These are phyloP conservation scores for Pseudozyma sp. DNA, from an alignment of 1,284 basidiomycete genomes.

Conservation along the genomic window DNA sequence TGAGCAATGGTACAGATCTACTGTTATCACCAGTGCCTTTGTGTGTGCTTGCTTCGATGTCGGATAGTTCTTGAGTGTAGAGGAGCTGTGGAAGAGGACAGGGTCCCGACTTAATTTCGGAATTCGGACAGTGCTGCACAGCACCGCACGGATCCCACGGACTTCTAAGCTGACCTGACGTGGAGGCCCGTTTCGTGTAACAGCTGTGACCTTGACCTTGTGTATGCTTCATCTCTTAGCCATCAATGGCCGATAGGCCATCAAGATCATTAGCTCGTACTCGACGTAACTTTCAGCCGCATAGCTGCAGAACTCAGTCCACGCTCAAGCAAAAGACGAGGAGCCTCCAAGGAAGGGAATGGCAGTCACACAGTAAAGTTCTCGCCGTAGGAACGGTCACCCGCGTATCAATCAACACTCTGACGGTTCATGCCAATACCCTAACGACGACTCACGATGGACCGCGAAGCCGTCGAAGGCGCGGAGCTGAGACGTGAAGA, in stretches of 20 bases:
- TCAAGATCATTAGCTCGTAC: neutral
- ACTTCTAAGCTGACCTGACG: constrained; percentile 6
- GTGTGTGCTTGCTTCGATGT: too few species aligned
- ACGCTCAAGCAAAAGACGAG: neutral
- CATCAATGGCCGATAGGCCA: neutral
- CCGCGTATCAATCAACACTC: neutral
- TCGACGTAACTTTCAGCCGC: too few species aligned
- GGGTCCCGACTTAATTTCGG: constrained; percentile 12
- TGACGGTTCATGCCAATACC: too few species aligned
- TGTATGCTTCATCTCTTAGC: neutral
- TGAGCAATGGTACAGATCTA: too few species aligned
- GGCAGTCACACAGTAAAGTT: neutral
- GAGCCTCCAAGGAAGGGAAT: neutral
- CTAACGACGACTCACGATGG: constrained; percentile 8
- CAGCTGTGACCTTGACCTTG: too few species aligned
- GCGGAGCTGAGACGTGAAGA: constrained; percentile 28
- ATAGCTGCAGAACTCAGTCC: too few species aligned
- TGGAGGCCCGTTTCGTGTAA: constrained; percentile 5
- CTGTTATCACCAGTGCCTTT: too few species aligned
- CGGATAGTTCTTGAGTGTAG: neutral
- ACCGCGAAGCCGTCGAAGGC: constrained; percentile 10
- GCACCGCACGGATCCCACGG: constrained; percentile 24
- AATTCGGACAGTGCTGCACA: constrained; percentile 6
- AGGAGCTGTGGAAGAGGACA: neutral
- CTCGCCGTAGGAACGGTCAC: neutral